These are phyloP conservation scores for Sarcodon aspratus DNA, from an alignment of 768 basidiomycete genomes.

Conservation along the genomic window DNA sequence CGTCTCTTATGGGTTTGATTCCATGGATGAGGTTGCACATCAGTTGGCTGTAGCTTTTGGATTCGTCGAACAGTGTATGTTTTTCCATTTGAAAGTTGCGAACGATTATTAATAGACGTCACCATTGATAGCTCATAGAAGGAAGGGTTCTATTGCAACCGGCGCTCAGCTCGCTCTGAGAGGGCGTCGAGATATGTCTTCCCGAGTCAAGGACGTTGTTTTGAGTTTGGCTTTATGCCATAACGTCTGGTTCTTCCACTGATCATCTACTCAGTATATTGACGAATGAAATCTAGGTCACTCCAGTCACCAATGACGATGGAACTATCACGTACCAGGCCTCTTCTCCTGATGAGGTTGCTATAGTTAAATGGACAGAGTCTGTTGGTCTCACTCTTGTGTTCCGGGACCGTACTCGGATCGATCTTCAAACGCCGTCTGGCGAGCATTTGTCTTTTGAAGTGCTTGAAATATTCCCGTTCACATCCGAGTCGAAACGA, in stretches of 20 bases:
- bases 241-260: slow-evolving; percentile 48
- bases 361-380: slow-evolving; percentile 95
- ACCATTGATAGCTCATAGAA: slow-evolving; percentile 21
- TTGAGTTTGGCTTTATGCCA: slow-evolving; percentile 92
- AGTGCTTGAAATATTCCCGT: slow-evolving; percentile 92
- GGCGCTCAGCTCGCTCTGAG: slow-evolving; percentile 77
- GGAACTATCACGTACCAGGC: slow-evolving; percentile 95
- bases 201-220: slow-evolving; percentile 85
- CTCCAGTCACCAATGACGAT: slow-evolving; percentile 91
- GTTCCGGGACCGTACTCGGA: slow-evolving; percentile 83
- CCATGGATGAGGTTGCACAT: slow-evolving; percentile 98
- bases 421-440: slow-evolving; percentile 67
- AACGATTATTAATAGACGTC: not conserved
- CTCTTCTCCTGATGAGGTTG: slow-evolving; percentile 97
- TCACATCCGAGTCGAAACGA: slow-evolving; percentile 96
- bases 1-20: slow-evolving; percentile 90
- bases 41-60: slow-evolving; percentile 85
- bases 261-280: not conserved
- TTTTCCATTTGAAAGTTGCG: not conserved
- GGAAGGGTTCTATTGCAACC: slow-evolving; percentile 52
- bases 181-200: slow-evolving; percentile 90
- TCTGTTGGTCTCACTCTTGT: slow-evolving; percentile 86
- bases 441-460: slow-evolving; percentile 62
- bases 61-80: slow-evolving; percentile 38
- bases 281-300: slow-evolving; percentile 48